Evolutionary conservation across 176 grass and related monocot genomes (phyloP), one percentile per base, ranked within the genome.

Genomic region (Tillandsia fasciculata): DNA sequence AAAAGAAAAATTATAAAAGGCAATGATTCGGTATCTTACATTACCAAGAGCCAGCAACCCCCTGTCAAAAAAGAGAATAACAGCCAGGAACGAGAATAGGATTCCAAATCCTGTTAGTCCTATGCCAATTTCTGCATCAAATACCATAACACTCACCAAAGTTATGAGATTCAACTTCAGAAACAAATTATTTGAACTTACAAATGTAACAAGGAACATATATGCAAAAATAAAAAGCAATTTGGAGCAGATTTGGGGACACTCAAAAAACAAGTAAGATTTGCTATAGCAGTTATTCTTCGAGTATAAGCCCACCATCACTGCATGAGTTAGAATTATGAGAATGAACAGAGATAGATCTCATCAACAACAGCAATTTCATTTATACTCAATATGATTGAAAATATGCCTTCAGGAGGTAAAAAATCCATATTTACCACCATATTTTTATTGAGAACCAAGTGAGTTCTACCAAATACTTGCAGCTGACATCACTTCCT

Each of bases 1-100:
- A 11, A 63, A 9, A 26, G 17, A 0, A 59, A 15, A 7, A 57
- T 9, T 17, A 76, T 50, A 54, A 0, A 71, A 75, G 58, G 24
- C 24, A 24, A 24, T 24, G 70, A 61, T 73, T 51, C 59, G 70
- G 74, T 72, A 71, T 76, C 92, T 84, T 89, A 96, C 92, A 92
- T 96, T 96, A 89, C 88, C 92, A 23, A 96, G 88, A 82, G 92
- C 92, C 72, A 96, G 91, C 77, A 96, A 89, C 48, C 92, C 92
- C 78, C 92, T 87, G 59, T 96, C 92, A 7, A 96, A 96, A 75
- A 96, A 89, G 77, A 96, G 86, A 70, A 96, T 85, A 63, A 92
- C 70, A 61, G 81, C 92, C 66, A 96, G 83, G 79, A 96, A 92
- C 17, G 88, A 80, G 81, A 96, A 96, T 64, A 96, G 72, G 67